phyloP scores from a whole-genome alignment of 306 rosid species.

The Sechiopsis laciniata region DNA sequence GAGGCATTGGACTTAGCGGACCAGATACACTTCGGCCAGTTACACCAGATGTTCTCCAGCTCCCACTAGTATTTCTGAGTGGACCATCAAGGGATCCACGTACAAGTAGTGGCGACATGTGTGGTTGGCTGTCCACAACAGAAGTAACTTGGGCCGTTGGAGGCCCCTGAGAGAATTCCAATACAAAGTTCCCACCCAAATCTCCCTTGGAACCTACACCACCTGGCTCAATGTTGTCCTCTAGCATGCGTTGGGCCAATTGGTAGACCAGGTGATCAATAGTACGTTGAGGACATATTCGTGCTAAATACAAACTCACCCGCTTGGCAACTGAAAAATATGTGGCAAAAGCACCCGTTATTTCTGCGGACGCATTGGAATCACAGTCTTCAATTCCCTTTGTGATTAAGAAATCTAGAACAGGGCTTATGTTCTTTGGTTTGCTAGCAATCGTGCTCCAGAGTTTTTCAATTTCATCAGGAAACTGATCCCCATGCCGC shows the following conservation, averaged over 20 bases:
- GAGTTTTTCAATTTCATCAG: slow-evolving; percentile 97
- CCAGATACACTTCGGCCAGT: slow-evolving; percentile 96
- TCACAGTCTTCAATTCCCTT: slow-evolving; percentile 99
- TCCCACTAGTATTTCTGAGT: slow-evolving; percentile 93
- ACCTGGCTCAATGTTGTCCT: slow-evolving; percentile 79
- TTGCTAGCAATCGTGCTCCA: slow-evolving; percentile 99
- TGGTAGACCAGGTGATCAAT: slow-evolving; percentile 98
- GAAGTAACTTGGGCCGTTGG: slow-evolving; percentile 77
- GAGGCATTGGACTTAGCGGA: slow-evolving; percentile 96
- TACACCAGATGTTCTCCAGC: slow-evolving; percentile 96
- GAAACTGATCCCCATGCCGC: slow-evolving; percentile 98
- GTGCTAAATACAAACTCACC: slow-evolving; percentile 86
- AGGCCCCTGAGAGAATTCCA: slow-evolving; percentile 99
- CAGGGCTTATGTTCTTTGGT: slow-evolving; percentile 93
- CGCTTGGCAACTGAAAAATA: slow-evolving; percentile 97
- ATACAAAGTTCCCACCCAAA: slow-evolving; percentile 63
- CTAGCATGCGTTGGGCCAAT: slow-evolving; percentile 86
- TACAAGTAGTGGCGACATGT: slow-evolving; percentile 98
- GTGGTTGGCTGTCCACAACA: slow-evolving; percentile 85
- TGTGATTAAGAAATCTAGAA: slow-evolving; percentile 92
- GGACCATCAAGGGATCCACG: slow-evolving; percentile 99
- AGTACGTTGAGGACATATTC: slow-evolving; percentile 96
- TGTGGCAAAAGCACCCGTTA: slow-evolving; percentile 97
- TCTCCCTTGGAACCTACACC: slow-evolving; percentile 66
- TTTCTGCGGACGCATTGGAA: slow-evolving; percentile 97